These are phyloP conservation scores for Zygotorulaspora florentina DNA, from an alignment of 805 yeast species.

Conservation along the genomic window DNA sequence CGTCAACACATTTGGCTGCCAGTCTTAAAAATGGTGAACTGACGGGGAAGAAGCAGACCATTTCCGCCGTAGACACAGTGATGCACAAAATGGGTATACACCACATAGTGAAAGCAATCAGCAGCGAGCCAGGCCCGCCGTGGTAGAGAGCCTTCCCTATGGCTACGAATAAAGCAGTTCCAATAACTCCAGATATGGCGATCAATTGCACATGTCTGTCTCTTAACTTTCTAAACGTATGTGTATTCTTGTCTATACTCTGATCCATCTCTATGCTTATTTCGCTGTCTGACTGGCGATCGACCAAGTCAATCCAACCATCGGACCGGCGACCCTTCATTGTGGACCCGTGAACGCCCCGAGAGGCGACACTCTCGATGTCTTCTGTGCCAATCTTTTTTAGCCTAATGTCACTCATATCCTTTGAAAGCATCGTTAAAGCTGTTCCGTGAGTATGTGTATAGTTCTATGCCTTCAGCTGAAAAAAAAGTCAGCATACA, in stretches of 20 bases:
- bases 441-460: background rate
- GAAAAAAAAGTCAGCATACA: too few relatives aligned
- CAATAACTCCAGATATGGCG: constrained; percentile 79
- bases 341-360: background rate
- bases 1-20: constrained; percentile 73
- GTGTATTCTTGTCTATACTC: constrained; percentile 12
- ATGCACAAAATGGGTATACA: constrained; percentile 63
- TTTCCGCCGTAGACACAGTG: constrained; percentile 71
- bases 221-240: constrained; percentile 47
- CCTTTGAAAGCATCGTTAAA: constrained; percentile 4
- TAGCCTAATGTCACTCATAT: constrained; percentile 2
- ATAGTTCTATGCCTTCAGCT: too few relatives aligned
- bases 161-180: constrained; percentile 73
- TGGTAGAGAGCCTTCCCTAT: constrained; percentile 59
- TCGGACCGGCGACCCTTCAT: background rate
- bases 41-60: constrained; percentile 72
- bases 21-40: constrained; percentile 71
- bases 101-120: constrained; percentile 66
- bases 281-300: constrained; percentile 2
- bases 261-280: constrained; percentile 15
- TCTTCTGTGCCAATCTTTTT: constrained; percentile 5
- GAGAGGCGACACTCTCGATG: constrained; percentile 5
- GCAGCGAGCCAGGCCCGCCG: constrained; percentile 67
- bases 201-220: constrained; percentile 75
- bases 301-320: constrained; percentile 2